phyloP scores from a whole-genome alignment of 768 basidiomycete genomes.

The Clathrus columnatus region DNA sequence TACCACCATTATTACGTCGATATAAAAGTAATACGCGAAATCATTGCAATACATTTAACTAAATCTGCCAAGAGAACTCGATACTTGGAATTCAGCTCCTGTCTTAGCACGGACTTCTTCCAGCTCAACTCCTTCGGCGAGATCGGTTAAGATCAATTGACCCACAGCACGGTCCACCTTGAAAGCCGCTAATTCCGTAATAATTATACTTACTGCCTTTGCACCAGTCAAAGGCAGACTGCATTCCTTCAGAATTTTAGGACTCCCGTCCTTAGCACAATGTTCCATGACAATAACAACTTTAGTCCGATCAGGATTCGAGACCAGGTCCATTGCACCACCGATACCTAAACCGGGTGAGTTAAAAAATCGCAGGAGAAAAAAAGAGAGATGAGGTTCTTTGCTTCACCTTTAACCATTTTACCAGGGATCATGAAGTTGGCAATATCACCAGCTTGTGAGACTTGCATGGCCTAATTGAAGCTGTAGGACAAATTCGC shows the following conservation, averaged over 20 bases:
- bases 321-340: constrained; percentile 94
- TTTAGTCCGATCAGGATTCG: constrained; percentile 92
- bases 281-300: constrained; percentile 89
- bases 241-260: constrained; percentile 80
- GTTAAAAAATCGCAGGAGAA: background rate
- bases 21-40: too few relatives aligned
- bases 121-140: constrained; percentile 76
- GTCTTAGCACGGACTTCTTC: constrained; percentile 86
- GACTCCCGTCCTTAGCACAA: constrained; percentile 79
- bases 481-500: background rate
- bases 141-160: constrained; percentile 63
- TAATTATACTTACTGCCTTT: constrained; percentile 78
- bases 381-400: background rate
- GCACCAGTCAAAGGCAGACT: constrained; percentile 84
- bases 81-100: constrained; percentile 68
- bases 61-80: constrained; percentile 40
- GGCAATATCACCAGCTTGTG: constrained; percentile 85
- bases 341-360: constrained; percentile 60
- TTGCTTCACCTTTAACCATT: constrained; percentile 60
- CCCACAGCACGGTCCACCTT: constrained; percentile 73
- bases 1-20: too few relatives aligned
- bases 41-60: background rate
- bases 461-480: constrained; percentile 85
- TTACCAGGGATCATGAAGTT: constrained; percentile 99
- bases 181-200: constrained; percentile 91